Evolutionary conservation across 1,284 basidiomycete genomes (phyloP).

Genomic region (Stygiomarasmius scandens): DNA sequence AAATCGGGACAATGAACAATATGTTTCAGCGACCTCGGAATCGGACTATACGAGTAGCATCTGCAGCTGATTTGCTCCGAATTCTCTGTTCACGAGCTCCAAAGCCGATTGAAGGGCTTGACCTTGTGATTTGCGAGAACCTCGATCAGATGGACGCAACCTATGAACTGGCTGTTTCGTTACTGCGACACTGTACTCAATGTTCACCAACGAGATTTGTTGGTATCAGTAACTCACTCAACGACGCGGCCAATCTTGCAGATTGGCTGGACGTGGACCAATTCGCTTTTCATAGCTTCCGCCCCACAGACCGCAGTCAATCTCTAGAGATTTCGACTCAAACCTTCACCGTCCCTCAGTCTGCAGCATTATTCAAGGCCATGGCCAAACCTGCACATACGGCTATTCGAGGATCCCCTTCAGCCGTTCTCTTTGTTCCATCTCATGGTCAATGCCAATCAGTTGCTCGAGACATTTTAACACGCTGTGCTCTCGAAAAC

Average conservation of each 20-base stretch:
- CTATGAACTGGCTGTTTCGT: slow-evolving; percentile 84
- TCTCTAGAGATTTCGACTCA: slow-evolving; percentile 72
- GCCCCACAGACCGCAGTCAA: slow-evolving; percentile 83
- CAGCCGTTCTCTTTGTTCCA: slow-evolving; percentile 89
- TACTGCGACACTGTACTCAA: slow-evolving; percentile 67
- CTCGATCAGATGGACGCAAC: slow-evolving; percentile 82
- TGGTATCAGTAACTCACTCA: slow-evolving; percentile 79
- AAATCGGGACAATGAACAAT: slow-evolving; percentile 38
- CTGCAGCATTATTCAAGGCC: slow-evolving; percentile 84
- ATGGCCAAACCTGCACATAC: slow-evolving; percentile 92
- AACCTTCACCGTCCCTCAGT: slow-evolving; percentile 87
- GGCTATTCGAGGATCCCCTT: slow-evolving; percentile 54
- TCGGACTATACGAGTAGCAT: slow-evolving; percentile 57
- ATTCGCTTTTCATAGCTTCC: slow-evolving; percentile 75
- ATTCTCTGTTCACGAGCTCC: slow-evolving; percentile 38
- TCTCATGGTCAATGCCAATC: slow-evolving; percentile 80
- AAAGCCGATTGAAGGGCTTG: slow-evolving; percentile 46
- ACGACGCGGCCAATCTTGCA: slow-evolving; percentile 81
- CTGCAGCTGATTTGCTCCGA: slow-evolving; percentile 51
- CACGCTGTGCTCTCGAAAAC: slow-evolving; percentile 80
- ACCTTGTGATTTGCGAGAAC: slow-evolving; percentile 82
- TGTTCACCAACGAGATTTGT: slow-evolving; percentile 71
- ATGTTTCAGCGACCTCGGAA: slow-evolving; percentile 34
- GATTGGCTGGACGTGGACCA: slow-evolving; percentile 82
- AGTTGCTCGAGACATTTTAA: slow-evolving; percentile 86